Evolutionary conservation across 2,329 filamentous ascomycete genomes (phyloP).

Genomic region (Cladophialophora carrionii): DNA sequence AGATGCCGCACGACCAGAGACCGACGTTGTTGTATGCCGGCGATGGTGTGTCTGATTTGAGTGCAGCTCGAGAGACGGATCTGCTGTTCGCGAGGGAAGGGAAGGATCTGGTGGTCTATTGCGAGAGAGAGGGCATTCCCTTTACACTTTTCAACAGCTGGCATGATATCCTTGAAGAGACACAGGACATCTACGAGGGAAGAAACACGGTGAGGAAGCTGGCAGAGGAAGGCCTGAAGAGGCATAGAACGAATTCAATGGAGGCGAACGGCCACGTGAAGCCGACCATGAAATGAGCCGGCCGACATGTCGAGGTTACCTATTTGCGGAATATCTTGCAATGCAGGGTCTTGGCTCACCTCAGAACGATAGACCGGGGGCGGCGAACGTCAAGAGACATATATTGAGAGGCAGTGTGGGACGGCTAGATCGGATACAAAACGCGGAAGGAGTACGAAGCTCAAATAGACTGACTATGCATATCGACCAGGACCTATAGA

Average conservation of each 20-base stretch:
- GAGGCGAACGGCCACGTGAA: constrained; percentile 25
- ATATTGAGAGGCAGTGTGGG: background rate
- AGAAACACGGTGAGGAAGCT: constrained; percentile 71
- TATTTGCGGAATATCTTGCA: background rate
- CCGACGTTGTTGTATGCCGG: constrained; percentile 93
- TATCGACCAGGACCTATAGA: background rate
- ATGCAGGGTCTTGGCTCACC: background rate
- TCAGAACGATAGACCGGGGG: background rate
- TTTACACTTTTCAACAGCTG: constrained; percentile 89
- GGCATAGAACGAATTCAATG: constrained; percentile 36
- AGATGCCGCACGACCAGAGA: constrained; percentile 67
- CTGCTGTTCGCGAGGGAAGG: constrained; percentile 91
- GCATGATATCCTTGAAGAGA: constrained; percentile 73
- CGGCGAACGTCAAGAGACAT: background rate
- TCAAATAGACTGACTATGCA: background rate
- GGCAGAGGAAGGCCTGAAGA: constrained; percentile 50
- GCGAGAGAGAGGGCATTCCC: constrained; percentile 78
- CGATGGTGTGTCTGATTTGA: constrained; percentile 90
- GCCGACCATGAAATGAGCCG: constrained; percentile 24
- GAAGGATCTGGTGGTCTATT: constrained; percentile 84
- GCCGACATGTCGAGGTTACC: too few species aligned
- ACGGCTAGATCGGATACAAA: background rate
- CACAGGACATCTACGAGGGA: constrained; percentile 75
- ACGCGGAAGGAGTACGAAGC: background rate
- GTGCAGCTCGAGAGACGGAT: constrained; percentile 89